Evolutionary conservation across 805 yeast genomes (phyloP).

Genomic region (Candida ponderosae): DNA sequence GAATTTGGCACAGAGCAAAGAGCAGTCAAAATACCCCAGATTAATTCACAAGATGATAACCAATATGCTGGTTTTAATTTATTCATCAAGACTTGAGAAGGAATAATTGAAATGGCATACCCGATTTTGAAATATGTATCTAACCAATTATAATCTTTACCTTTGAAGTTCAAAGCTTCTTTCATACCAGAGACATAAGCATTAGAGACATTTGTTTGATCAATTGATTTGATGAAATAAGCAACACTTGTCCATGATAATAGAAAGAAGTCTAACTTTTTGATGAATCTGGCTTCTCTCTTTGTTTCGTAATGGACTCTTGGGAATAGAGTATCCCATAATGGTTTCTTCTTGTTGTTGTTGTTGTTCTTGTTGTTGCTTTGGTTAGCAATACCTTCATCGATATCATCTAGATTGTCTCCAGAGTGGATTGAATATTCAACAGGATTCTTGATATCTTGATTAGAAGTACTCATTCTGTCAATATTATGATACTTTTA

Average conservation of each 20-base stretch:
- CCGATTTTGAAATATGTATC: conserved; percentile 57
- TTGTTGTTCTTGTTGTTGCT: not conserved
- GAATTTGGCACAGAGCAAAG: conserved; percentile 40
- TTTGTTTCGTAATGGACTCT: conserved; percentile 1
- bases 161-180: conserved; percentile 48
- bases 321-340: conserved; percentile 2
- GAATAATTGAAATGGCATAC: conserved; percentile 53
- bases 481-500: no score
- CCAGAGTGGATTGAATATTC: no score
- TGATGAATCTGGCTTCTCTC: conserved; percentile 5
- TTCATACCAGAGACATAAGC: conserved; percentile 64
- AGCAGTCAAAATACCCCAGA: conserved; percentile 65
- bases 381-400: no score
- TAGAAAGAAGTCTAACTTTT: conserved; percentile 7
- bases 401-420: no score
- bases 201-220: conserved; percentile 46
- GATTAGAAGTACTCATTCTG: no score
- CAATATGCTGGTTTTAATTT: conserved; percentile 42
- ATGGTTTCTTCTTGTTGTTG: no score
- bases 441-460: no score
- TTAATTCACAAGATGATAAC: conserved; percentile 48
- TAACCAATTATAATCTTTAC: conserved; percentile 56
- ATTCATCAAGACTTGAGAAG: conserved; percentile 54
- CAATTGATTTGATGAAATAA: conserved; percentile 34
- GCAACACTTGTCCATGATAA: conserved; percentile 5